Percentiles rank a stretch among this genome's conserved stretches.
phyloP scores from a whole-genome alignment of 345 rosid species.

The Rhodamnia rubescens region DNA sequence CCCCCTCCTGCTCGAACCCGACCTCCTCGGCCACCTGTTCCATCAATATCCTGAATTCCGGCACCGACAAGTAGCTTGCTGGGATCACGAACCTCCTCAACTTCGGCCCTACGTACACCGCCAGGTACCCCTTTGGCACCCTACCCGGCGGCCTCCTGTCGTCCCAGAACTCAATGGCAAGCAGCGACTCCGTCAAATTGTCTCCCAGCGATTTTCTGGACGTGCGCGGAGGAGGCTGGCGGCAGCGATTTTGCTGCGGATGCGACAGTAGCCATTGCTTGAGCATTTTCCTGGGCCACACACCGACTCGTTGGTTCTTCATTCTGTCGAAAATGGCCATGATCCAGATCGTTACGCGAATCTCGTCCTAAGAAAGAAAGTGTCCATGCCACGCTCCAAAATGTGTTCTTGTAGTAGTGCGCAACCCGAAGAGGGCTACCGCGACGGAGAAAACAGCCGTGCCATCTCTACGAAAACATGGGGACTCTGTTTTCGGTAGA shows the following conservation, averaged over 20 bases:
- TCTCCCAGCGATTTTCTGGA: neutral
- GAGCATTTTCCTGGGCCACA: neutral
- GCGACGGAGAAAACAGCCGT: neutral
- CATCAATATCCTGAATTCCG: constrained; percentile 52
- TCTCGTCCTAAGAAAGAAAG: neutral
- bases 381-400: neutral
- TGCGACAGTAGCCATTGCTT: neutral
- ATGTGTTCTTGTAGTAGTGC: neutral
- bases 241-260: neutral
- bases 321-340: neutral
- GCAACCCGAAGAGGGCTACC: neutral
- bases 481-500: neutral
- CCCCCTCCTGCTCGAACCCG: constrained; percentile 49
- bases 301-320: neutral
- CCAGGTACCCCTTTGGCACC: constrained; percentile 47
- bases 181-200: constrained; percentile 10
- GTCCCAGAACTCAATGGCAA: neutral
- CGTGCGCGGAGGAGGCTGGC: neutral
- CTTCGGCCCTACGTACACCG: constrained; percentile 48
- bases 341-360: neutral
- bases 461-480: neutral
- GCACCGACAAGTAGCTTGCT: constrained; percentile 28
- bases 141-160: neutral
- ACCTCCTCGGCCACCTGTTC: constrained; percentile 51
- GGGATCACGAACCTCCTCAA: constrained; percentile 58